phyloP scores from a whole-genome alignment of 176 grass and related monocot genomes.

The Phoenix dactylifera region DNA sequence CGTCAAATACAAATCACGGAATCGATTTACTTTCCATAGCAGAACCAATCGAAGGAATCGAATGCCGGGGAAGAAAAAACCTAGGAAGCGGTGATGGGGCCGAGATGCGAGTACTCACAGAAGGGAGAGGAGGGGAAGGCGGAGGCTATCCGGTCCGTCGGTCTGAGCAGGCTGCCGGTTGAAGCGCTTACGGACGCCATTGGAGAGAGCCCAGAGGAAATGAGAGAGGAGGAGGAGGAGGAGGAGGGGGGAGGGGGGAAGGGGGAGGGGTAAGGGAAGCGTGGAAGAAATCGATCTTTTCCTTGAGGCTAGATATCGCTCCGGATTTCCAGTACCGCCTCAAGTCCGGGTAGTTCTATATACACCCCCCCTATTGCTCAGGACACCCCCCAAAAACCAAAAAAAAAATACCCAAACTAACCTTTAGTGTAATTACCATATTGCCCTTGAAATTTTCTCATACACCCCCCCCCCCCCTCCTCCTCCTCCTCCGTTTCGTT shows the following conservation, averaged over 20 bases:
- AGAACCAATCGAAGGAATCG: neutral
- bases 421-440: too few relatives aligned
- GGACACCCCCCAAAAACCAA: too few relatives aligned
- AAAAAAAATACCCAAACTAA: too few relatives aligned
- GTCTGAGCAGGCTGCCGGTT: neutral
- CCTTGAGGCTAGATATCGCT: too few relatives aligned
- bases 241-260: too few relatives aligned
- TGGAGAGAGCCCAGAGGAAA: neutral
- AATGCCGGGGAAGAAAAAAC: neutral
- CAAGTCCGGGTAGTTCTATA: too few relatives aligned
- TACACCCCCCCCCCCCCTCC: too few relatives aligned
- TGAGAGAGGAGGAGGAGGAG: neutral
- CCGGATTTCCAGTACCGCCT: too few relatives aligned
- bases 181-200: slow-evolving; percentile 15
- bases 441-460: too few relatives aligned
- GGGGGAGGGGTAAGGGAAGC: too few relatives aligned
- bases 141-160: neutral
- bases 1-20: neutral
- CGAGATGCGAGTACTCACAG: neutral
- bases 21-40: neutral
- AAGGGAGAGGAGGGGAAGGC: neutral
- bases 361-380: too few relatives aligned
- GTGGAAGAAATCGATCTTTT: neutral
- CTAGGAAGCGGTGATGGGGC: neutral
- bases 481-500: too few relatives aligned